Percentiles rank a stretch among this genome's conserved stretches.
Evolutionary conservation across 2,329 filamentous ascomycete species (phyloP).

Genomic region (Lasiodiplodia hormozganensis): DNA sequence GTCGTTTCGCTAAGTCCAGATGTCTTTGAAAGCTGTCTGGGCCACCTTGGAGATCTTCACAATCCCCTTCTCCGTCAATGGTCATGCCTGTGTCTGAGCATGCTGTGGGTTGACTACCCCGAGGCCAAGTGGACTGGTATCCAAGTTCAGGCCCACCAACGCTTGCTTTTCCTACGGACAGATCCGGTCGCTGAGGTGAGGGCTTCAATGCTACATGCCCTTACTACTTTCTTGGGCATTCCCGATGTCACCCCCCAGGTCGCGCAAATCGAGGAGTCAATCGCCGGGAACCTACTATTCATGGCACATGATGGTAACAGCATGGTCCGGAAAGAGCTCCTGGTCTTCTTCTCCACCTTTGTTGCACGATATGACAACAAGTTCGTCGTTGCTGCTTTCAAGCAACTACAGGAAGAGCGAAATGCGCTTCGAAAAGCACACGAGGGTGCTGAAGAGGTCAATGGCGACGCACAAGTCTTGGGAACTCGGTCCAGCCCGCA

Average conservation of each 20-base stretch:
- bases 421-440: constrained; percentile 14
- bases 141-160: constrained; percentile 80
- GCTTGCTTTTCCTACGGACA: constrained; percentile 79
- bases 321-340: constrained; percentile 89
- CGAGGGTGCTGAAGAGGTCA: constrained; percentile 4
- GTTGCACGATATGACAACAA: constrained; percentile 89
- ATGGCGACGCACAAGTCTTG: constrained; percentile 26
- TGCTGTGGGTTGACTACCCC: constrained; percentile 88
- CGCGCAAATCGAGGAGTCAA: constrained; percentile 85
- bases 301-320: constrained; percentile 95
- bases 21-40: constrained; percentile 85
- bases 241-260: constrained; percentile 91
- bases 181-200: constrained; percentile 92
- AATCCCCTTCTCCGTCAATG: constrained; percentile 92
- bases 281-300: constrained; percentile 86
- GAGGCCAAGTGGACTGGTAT: constrained; percentile 98
- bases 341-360: constrained; percentile 93
- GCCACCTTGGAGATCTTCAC: constrained; percentile 82
- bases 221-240: constrained; percentile 93
- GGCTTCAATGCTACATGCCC: constrained; percentile 88
- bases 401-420: constrained; percentile 74
- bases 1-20: constrained; percentile 89
- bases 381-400: constrained; percentile 89
- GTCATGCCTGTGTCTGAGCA: constrained; percentile 94
- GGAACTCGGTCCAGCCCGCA: constrained; percentile 57